Conservation (phyloP, 78 protist genomes). For the Dictyostelium brefeldianum region DNA sequence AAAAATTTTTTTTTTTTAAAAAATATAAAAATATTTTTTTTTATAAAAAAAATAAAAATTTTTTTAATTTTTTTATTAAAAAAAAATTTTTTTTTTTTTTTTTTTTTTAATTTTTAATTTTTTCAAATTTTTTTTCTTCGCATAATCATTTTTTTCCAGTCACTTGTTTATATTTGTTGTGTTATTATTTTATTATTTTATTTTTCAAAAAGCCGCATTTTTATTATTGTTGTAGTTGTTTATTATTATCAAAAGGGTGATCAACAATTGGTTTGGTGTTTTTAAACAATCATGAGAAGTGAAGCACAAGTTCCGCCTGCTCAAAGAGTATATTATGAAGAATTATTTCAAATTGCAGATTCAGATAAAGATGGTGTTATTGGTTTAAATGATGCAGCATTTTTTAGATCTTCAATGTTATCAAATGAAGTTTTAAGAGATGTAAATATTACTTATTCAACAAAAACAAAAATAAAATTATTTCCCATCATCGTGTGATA, state of each 20-base stretch:
- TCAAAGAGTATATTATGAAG: constrained; percentile 62
- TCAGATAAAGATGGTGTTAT: constrained; percentile 57
- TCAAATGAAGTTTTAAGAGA: constrained; percentile 36
- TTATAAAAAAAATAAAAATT: no score
- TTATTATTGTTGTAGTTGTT: not conserved
- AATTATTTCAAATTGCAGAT: constrained; percentile 49
- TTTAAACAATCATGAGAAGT: not conserved
- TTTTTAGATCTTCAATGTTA: constrained; percentile 56
- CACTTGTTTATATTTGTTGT: not conserved
- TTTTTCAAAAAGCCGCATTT: not conserved
- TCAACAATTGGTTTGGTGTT: no score
- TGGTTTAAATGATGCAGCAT: constrained; percentile 64
- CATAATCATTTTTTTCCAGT: not conserved
- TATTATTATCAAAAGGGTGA: not conserved
- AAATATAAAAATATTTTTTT: no score
- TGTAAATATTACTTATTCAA: not conserved
- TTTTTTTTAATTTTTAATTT: not conserved
- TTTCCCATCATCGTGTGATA: not conserved
- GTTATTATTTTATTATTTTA: not conserved
- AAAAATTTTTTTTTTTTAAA: no score
- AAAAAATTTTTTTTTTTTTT: not conserved
- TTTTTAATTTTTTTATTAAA: no score
- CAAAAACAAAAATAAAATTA: not conserved
- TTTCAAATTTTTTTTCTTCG: not conserved
- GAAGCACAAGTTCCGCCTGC: constrained; percentile 70